A percentile compares a stretch with the other conserved stretches of the same genome.
These are phyloP conservation scores for Arthrobotrys sphaeroides DNA, from an alignment of 2,329 filamentous ascomycete species.

Conservation along the genomic window DNA sequence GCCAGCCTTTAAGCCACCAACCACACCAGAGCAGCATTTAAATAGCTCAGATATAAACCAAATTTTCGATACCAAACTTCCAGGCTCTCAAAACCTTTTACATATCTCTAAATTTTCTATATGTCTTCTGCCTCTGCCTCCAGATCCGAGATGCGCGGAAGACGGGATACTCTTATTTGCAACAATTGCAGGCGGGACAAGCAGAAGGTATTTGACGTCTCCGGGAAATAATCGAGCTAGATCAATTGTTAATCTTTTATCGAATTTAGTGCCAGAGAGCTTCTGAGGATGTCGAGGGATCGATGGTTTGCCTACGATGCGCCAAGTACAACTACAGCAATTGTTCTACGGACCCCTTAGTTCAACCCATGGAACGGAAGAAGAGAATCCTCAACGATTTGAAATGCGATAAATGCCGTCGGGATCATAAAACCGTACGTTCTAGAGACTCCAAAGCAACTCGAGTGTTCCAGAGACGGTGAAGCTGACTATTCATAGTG, in stretches of 20 bases:
- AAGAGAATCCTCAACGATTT: constrained; percentile 47
- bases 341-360: constrained; percentile 42
- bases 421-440: constrained; percentile 49
- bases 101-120: background rate
- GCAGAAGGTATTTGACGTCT: constrained; percentile 32
- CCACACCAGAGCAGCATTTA: background rate
- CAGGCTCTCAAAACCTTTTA: background rate
- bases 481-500: constrained; percentile 19
- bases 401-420: constrained; percentile 50
- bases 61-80: background rate
- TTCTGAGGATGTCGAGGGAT: constrained; percentile 25
- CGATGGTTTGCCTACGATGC: constrained; percentile 36
- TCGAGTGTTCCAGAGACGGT: background rate
- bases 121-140: constrained; percentile 24
- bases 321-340: constrained; percentile 37
- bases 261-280: constrained; percentile 29
- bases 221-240: background rate
- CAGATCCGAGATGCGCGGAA: constrained; percentile 38
- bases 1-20: background rate
- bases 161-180: constrained; percentile 40
- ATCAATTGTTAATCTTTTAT: background rate
- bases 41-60: background rate
- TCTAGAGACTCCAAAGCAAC: background rate
- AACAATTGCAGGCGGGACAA: constrained; percentile 50
- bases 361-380: constrained; percentile 46